Conservation (phyloP, 257 asterid genomes). For the Lycium barbarum region DNA sequence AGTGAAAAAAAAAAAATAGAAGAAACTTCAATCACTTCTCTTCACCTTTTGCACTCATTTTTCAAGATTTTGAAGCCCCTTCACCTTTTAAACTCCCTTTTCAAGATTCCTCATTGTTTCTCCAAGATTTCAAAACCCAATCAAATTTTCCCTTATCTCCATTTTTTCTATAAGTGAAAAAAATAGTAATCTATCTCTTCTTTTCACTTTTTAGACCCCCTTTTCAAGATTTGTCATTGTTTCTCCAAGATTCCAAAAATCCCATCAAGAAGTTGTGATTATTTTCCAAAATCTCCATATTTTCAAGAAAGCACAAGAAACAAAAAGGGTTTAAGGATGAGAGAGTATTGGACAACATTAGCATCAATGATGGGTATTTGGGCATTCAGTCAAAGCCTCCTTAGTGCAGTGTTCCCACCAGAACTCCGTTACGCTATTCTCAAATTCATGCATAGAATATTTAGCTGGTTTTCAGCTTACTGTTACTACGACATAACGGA, state of each 20-base stretch:
- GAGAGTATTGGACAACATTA: conserved; percentile 51
- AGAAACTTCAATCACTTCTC: too few species aligned
- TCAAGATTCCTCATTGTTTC: too few species aligned
- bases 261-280: not conserved
- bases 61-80: too few species aligned
- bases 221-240: too few species aligned
- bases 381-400: conserved; percentile 50
- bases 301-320: not conserved
- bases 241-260: not conserved
- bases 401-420: conserved; percentile 52
- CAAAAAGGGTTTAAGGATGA: conserved; percentile 30
- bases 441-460: conserved; percentile 44
- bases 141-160: too few species aligned
- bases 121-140: too few species aligned
- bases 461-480: conserved; percentile 47
- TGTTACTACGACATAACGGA: conserved; percentile 59
- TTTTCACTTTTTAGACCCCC: too few species aligned
- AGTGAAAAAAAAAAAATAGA: too few species aligned
- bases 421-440: conserved; percentile 47
- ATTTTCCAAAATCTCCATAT: too few species aligned
- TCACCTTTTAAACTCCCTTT: too few species aligned
- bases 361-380: conserved; percentile 61
- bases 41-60: too few species aligned
- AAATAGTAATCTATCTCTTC: not conserved
- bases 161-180: too few species aligned